Base-by-base conservation (phyloP, 768 basidiomycete genomes). In the Pulveroboletus sp. region DNA sequence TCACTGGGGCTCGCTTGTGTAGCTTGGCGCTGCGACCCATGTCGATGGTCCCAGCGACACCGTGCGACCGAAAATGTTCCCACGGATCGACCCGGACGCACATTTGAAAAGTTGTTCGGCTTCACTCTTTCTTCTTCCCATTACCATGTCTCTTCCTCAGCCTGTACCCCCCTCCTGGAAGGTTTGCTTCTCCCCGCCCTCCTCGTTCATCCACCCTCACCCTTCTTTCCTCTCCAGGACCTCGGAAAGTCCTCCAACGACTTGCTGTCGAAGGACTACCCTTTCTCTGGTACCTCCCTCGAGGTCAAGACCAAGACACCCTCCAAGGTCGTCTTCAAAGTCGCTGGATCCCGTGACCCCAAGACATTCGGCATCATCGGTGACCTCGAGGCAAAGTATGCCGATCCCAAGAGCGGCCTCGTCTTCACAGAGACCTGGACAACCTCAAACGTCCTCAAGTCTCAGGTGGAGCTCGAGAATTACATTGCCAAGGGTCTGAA, bases 161-260 rank as follows among this genome's bases (percentile, higher is more conserved):
- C 91, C 93, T 56, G 93, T 96, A 62, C 93, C 93, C 70, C 93
- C 93, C 51, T 93, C 90, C 66, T 96, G 93, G 93, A 94, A 94
- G 84, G 93, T 86, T 58, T 32, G 14, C 47, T 14, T 5, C 39
- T 21, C 13, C 41, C 24, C 13, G 41, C 21, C 13, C 1, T 8
- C 14, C 17, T 26, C 8, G 8, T 38, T 5, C 8, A n/a, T 24
- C 27, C 10, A 35, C 21, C 27, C 38, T 54, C 49, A 54, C 59
- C 15, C 1, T n/a, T 3, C 43, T 11, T 7, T 30, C n/a, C 17
- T 14, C 33, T 57, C 27, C 59, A 93, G 90, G 90, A 93, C 71
- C 85, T 93, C 61, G 95, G 95, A 73, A 98, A 97, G 82, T 93
- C 93, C 59, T 91, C 93, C 72, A 90, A 84, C 65, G 95, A 98